Conservation (phyloP, 2,329 filamentous ascomycete species). For the Elsinoe ampelina region DNA sequence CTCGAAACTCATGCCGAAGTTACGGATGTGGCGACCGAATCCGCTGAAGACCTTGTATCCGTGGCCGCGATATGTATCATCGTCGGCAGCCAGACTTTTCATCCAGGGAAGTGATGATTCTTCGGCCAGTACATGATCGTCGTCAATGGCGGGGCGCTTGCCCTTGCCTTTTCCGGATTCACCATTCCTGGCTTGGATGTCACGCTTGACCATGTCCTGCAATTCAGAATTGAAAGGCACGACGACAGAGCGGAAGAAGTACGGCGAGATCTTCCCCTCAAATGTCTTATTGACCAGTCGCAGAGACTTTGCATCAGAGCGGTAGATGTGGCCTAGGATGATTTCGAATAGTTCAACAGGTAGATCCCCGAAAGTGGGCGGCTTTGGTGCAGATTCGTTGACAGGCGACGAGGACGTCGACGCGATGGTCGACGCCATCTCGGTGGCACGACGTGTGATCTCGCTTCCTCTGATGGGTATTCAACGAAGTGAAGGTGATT, state of each 20-base stretch:
- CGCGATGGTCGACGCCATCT: neutral
- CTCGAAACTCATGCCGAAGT: conserved; percentile 60
- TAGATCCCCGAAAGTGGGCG: conserved; percentile 29
- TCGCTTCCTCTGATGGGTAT: neutral
- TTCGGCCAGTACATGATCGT: conserved; percentile 16
- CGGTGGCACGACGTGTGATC: neutral
- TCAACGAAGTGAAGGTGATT: neutral
- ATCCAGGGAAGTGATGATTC: conserved; percentile 30
- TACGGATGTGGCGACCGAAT: conserved; percentile 51
- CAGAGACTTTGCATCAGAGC: conserved; percentile 50
- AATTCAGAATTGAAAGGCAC: conserved; percentile 58
- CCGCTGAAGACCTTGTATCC: conserved; percentile 53
- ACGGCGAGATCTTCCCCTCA: conserved; percentile 47
- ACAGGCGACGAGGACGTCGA: neutral
- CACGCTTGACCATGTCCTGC: conserved; percentile 40
- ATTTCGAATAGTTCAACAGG: conserved; percentile 55
- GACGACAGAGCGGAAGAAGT: conserved; percentile 54
- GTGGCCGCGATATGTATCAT: conserved; percentile 44
- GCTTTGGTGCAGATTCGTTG: conserved; percentile 26
- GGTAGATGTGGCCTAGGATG: conserved; percentile 47
- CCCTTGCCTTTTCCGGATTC: conserved; percentile 27
- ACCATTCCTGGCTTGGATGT: conserved; percentile 16
- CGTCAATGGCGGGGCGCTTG: conserved; percentile 17
- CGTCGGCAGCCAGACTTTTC: conserved; percentile 29
- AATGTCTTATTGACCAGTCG: conserved; percentile 54